These are phyloP conservation scores for Komagataea norvegica DNA, from an alignment of 1,139 yeast species.

Conservation along the genomic window DNA sequence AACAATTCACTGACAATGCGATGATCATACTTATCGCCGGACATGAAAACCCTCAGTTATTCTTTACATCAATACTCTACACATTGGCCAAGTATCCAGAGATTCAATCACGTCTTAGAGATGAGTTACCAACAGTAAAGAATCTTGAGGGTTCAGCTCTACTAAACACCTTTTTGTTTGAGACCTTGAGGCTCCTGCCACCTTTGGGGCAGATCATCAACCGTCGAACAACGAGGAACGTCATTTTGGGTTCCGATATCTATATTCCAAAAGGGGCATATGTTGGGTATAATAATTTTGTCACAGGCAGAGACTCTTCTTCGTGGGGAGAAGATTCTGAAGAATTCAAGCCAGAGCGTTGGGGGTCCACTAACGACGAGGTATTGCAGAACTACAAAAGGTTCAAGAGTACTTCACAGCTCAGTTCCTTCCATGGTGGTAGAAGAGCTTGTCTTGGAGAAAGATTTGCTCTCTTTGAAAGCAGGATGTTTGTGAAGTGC, in stretches of 20 bases:
- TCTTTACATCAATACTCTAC: conserved; percentile 46
- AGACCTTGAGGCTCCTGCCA: conserved; percentile 50
- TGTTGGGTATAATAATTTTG: conserved; percentile 56
- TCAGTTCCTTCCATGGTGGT: conserved; percentile 60
- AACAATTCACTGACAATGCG: conserved; percentile 53
- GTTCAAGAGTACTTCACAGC: conserved; percentile 41
- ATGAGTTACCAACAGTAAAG: conserved; percentile 23
- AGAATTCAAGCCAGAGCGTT: conserved; percentile 48
- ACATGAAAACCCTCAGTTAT: conserved; percentile 58
- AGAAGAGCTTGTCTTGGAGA: conserved; percentile 61
- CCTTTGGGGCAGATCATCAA: conserved; percentile 58
- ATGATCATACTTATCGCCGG: conserved; percentile 56
- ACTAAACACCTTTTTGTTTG: conserved; percentile 41
- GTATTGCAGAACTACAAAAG: conserved; percentile 37
- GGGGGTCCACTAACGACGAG: conserved; percentile 44
- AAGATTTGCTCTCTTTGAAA: conserved; percentile 48
- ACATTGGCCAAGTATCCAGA: conserved; percentile 39
- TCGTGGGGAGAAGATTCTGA: conserved; percentile 51
- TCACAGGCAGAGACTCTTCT: conserved; percentile 45
- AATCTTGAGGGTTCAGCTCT: conserved; percentile 25
- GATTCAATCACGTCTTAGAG: conserved; percentile 37
- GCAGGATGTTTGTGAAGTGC: conserved; percentile 36
- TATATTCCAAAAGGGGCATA: conserved; percentile 49
- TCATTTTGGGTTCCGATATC: conserved; percentile 39
- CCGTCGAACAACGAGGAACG: conserved; percentile 38